phyloP scores from a whole-genome alignment of 257 asterid species.

The Scutellaria baicalensis region DNA sequence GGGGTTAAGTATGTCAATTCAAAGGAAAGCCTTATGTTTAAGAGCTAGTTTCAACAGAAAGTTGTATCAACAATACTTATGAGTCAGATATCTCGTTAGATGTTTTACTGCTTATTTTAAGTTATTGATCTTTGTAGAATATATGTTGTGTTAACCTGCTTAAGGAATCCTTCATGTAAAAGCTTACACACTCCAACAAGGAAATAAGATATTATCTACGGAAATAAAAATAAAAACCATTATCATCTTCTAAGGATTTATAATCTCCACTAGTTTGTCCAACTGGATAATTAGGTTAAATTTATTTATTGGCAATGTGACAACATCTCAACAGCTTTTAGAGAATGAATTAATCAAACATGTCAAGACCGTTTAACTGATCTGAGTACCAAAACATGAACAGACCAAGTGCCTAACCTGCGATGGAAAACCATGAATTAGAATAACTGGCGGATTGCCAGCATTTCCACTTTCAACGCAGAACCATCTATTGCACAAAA shows the following conservation, averaged over 20 bases:
- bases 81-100: too few species aligned
- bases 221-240: neutral
- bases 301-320: neutral
- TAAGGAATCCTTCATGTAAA: neutral
- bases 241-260: neutral
- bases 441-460: conserved; percentile 48
- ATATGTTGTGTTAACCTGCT: neutral
- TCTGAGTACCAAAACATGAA: neutral
- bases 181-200: neutral
- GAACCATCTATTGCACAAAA: conserved; percentile 94
- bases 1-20: neutral
- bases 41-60: neutral
- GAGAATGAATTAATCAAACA: neutral
- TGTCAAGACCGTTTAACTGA: neutral
- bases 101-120: too few species aligned
- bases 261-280: neutral
- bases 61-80: neutral
- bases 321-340: neutral
- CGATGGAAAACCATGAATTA: conserved; percentile 84
- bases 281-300: neutral
- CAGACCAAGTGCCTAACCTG: conserved; percentile 40
- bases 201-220: neutral
- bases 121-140: too few species aligned
- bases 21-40: neutral
- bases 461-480: conserved; percentile 74